Evolutionary conservation across 1,284 basidiomycete species (phyloP).

Genomic region (Farysia itapuensis): DNA sequence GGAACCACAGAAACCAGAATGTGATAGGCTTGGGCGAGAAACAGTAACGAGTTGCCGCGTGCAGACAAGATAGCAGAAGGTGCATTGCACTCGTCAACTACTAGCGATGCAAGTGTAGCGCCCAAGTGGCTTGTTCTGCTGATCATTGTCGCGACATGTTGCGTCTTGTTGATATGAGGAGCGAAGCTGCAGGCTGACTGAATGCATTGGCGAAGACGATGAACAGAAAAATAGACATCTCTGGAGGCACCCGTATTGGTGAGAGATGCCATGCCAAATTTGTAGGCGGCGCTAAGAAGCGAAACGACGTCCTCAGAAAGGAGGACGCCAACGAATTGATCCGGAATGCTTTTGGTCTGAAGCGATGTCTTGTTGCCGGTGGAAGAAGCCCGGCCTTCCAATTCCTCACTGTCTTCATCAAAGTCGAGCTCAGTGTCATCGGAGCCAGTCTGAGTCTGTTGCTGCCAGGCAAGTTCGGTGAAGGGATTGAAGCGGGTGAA

Average conservation of each 20-base stretch:
- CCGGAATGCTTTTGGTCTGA: conserved; percentile 13
- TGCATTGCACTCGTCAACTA: conserved; percentile 18
- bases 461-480: conserved; percentile 25
- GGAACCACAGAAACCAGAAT: conserved; percentile 25
- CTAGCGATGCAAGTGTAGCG: conserved; percentile 22
- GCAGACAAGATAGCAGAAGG: conserved; percentile 12
- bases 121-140: conserved; percentile 26
- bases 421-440: conserved; percentile 12
- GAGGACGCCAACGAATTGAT: conserved; percentile 21
- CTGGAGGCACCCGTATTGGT: conserved; percentile 9
- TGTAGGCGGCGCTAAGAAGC: conserved; percentile 35
- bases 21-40: conserved; percentile 31
- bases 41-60: conserved; percentile 36
- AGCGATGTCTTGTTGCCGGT: conserved; percentile 7
- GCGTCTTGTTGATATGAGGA: conserved; percentile 22
- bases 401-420: conserved; percentile 14
- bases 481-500: conserved; percentile 40
- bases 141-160: conserved; percentile 21
- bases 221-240: conserved; percentile 28
- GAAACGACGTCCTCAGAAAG: conserved; percentile 37
- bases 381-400: neutral
- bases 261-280: conserved; percentile 16
- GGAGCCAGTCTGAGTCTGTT: conserved; percentile 13
- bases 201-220: conserved; percentile 37
- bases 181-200: conserved; percentile 25